Conservation (phyloP, 2,329 filamentous ascomycete species). For the Colletotrichum lindemuthianum region DNA sequence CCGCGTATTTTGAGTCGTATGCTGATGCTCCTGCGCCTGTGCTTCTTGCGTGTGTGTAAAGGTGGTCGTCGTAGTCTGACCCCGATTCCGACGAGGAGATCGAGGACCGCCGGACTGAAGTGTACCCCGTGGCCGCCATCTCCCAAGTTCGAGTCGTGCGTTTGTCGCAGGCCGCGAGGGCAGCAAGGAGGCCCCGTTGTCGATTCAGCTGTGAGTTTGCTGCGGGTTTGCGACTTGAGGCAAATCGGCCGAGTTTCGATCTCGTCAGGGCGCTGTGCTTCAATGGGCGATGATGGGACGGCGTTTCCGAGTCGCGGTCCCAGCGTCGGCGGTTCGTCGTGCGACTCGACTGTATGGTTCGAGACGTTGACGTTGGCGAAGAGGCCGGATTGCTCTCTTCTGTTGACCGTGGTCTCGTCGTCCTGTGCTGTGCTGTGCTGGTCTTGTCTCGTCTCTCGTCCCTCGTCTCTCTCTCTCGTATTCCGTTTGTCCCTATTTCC, state of each 20-base stretch:
- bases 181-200: neutral
- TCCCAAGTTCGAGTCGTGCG: neutral
- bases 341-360: neutral
- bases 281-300: conserved; percentile 13
- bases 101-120: conserved; percentile 31
- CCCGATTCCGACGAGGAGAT: conserved; percentile 25
- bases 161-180: conserved; percentile 5
- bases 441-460: conserved; percentile 6
- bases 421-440: neutral
- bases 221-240: conserved; percentile 9
- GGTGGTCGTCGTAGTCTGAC: conserved; percentile 1
- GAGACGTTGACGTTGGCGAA: neutral
- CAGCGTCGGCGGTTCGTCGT: conserved; percentile 16
- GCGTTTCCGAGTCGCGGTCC: conserved; percentile 32
- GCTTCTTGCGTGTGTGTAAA: neutral
- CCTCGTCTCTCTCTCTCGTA: neutral
- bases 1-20: conserved; percentile 25
- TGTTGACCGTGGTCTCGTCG: neutral
- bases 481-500: neutral
- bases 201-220: conserved; percentile 2
- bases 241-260: neutral
- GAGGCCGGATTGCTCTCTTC: too few species aligned
- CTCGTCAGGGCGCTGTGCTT: neutral
- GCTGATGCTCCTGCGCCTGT: conserved; percentile 6
- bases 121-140: conserved; percentile 26